Conservation (phyloP, 2,329 filamentous ascomycete species). For the Ustulina deusta region DNA sequence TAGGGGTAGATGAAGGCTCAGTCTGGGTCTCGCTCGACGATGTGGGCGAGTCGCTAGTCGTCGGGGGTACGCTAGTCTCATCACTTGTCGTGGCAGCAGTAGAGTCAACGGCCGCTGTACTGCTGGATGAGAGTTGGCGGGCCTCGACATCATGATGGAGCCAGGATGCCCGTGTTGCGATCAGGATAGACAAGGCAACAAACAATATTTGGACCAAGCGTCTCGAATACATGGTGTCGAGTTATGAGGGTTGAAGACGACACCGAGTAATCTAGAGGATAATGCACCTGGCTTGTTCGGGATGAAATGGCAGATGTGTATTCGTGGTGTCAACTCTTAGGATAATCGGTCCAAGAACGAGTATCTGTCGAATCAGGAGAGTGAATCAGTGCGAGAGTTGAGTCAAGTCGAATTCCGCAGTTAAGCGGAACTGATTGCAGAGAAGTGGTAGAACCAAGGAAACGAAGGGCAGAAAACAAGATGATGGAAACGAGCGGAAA, state of each 20-base stretch:
- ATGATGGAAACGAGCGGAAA: slow-evolving; percentile 39
- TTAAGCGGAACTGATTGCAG: not conserved
- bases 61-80: slow-evolving; percentile 25
- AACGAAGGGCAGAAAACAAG: slow-evolving; percentile 28
- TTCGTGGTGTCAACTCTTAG: slow-evolving; percentile 5
- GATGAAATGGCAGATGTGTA: slow-evolving; percentile 5
- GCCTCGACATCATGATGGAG: slow-evolving; percentile 47
- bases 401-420: not conserved
- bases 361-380: slow-evolving; percentile 11
- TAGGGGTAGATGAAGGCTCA: slow-evolving; percentile 27
- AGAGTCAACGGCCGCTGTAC: slow-evolving; percentile 37
- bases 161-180: slow-evolving; percentile 59
- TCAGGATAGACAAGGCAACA: slow-evolving; percentile 61
- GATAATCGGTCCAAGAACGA: not conserved
- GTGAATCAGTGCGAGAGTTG: slow-evolving; percentile 7
- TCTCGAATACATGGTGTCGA: slow-evolving; percentile 60
- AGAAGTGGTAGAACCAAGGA: slow-evolving; percentile 13
- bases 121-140: slow-evolving; percentile 39
- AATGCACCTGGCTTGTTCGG: not conserved
- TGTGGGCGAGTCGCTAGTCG: slow-evolving; percentile 27
- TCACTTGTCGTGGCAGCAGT: slow-evolving; percentile 22
- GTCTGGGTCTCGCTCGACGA: slow-evolving; percentile 32
- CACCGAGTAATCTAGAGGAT: not conserved
- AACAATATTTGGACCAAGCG: slow-evolving; percentile 61
- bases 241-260: slow-evolving; percentile 2